Percentiles rank a stretch among this genome's conserved stretches.
These are phyloP conservation scores for Alternaria viburni DNA, from an alignment of 2,329 filamentous ascomycete genomes.

Conservation along the genomic window DNA sequence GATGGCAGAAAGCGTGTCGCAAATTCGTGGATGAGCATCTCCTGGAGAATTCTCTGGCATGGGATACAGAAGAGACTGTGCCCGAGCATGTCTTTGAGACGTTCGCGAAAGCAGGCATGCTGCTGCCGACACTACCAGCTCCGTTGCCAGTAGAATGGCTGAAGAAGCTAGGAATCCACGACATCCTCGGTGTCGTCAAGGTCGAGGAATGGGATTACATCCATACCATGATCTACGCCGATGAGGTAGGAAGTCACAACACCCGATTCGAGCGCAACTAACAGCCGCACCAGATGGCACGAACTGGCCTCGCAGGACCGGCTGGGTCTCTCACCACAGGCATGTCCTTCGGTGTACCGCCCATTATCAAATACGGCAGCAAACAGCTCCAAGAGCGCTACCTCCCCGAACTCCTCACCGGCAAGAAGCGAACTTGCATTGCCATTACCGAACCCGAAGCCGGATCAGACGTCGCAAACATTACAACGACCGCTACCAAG, in stretches of 20 bases:
- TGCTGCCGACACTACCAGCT: constrained; percentile 72
- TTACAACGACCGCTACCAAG: constrained; percentile 70
- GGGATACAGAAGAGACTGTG: constrained; percentile 70
- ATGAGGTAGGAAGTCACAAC: constrained; percentile 59
- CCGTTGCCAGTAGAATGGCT: constrained; percentile 73
- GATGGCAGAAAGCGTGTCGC: constrained; percentile 72
- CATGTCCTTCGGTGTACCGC: constrained; percentile 74
- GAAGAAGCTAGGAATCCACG: constrained; percentile 68
- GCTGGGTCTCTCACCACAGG: constrained; percentile 71
- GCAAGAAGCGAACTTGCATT: constrained; percentile 72
- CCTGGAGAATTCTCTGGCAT: constrained; percentile 68
- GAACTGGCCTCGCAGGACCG: constrained; percentile 70
- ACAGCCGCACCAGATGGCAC: constrained; percentile 58
- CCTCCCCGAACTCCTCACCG: constrained; percentile 73
- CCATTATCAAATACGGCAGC: constrained; percentile 72
- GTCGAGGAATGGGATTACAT: constrained; percentile 78
- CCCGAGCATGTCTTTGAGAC: constrained; percentile 68
- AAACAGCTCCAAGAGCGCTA: constrained; percentile 68
- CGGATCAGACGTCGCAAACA: constrained; percentile 76
- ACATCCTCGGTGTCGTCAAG: constrained; percentile 69
- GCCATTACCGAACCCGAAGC: constrained; percentile 80
- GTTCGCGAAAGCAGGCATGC: constrained; percentile 71
- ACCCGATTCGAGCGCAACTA: not conserved
- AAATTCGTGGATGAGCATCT: constrained; percentile 70
- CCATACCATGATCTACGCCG: constrained; percentile 72